Base-by-base conservation (phyloP, 495 filamentous ascomycete species). In the Penicillium herquei region DNA sequence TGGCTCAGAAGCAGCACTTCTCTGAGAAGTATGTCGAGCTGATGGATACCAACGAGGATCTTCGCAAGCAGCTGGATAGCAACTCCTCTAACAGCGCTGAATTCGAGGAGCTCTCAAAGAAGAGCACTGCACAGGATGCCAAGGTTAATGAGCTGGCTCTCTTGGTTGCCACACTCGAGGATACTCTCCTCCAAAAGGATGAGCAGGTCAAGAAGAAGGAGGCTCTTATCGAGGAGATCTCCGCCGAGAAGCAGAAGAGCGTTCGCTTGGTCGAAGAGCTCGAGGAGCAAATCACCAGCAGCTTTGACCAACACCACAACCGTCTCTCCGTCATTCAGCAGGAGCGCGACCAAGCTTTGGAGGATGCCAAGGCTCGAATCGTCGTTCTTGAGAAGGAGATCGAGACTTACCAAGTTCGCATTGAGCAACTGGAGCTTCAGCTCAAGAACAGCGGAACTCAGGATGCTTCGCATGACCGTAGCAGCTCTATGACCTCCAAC, bases 231-330 rank as follows among this genome's bases (percentile, higher is more conserved):
- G 80, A 84, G 50, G 79, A 77, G 54, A 72, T 87, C 48, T 75
- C 65, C 11, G 73, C 78, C 39, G 83, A 87, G 68, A 87, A 89
- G 70, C 71, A 91, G 73, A 95, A 94, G 77, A 93, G 92, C 70
- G 88, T 88, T 13, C 85, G 89, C 42, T 77, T 99, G 8, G 88
- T 98, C 7, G 91, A 97, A 65, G 94, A 98, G 71, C 85, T 99
- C 14, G 94, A 99, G 70, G 92, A 99, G 56, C 93, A 99, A 63
- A 84, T 99, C n/a, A 87, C 89, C 57, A 90, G 79, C 66, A 96
- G 90, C 71, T 98, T 88, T 68, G 94, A 98, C 54, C 90, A 96
- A 65, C 91, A 93, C 59, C 89, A 96, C 67, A 93, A 90, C 70
- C 89, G 93, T 62, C 72, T 90, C 11, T 87, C 89, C 66, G 66